These are phyloP conservation scores for Fusarium guadeloupense DNA, from an alignment of 2,329 filamentous ascomycete genomes.

Conservation along the genomic window DNA sequence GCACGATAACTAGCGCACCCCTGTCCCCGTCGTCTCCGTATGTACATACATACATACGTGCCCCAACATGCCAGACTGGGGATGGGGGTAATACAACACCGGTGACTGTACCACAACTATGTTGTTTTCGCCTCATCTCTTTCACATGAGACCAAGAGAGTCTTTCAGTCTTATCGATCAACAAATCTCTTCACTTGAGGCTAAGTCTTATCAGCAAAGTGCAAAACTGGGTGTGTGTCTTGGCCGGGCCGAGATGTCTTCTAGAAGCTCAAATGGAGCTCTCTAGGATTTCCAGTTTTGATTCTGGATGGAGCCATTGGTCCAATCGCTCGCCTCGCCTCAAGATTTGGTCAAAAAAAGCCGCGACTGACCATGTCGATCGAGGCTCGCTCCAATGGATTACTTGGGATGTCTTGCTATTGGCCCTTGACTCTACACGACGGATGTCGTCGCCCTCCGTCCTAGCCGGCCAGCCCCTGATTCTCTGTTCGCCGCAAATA, in stretches of 20 bases:
- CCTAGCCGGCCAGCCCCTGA: slow-evolving; percentile 27
- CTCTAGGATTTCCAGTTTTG: slow-evolving; percentile 23
- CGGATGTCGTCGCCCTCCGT: slow-evolving; percentile 33
- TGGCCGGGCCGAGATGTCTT: slow-evolving; percentile 25
- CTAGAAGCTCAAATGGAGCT: slow-evolving; percentile 38
- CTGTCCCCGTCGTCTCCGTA: slow-evolving; percentile 20
- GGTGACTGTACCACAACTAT: neutral
- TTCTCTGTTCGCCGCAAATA: slow-evolving; percentile 14
- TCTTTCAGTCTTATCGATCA: slow-evolving; percentile 1
- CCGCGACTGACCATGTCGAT: slow-evolving; percentile 29
- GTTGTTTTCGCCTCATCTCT: neutral
- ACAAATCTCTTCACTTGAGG: neutral
- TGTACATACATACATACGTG: neutral
- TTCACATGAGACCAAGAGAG: neutral
- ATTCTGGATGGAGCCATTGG: slow-evolving; percentile 4
- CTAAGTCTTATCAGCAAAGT: neutral
- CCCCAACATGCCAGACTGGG: neutral
- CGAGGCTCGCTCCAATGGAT: slow-evolving; percentile 28
- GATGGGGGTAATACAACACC: slow-evolving; percentile 9
- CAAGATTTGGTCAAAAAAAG: slow-evolving; percentile 19
- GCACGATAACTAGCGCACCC: slow-evolving; percentile 18
- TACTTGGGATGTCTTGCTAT: slow-evolving; percentile 30
- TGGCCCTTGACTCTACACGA: slow-evolving; percentile 28
- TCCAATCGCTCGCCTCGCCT: slow-evolving; percentile 23
- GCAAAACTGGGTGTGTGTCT: slow-evolving; percentile 4